phyloP scores from a whole-genome alignment of 441 rosid species.

The Cnidoscolus chayamansa region DNA sequence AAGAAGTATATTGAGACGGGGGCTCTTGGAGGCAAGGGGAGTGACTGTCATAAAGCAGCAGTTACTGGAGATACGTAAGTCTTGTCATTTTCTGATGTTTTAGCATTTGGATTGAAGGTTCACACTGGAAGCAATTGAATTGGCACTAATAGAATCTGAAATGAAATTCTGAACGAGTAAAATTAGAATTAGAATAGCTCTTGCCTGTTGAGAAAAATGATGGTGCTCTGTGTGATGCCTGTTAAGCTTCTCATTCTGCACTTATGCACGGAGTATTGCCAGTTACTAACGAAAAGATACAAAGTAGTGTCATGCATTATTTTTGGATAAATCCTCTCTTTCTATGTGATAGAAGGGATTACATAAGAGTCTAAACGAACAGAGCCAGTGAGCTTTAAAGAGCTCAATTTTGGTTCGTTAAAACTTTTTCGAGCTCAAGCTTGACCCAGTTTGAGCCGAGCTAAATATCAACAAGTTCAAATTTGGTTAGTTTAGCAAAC shows the following conservation, averaged over 20 bases:
- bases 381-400: no score
- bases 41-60: conserved; percentile 95
- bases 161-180: background rate
- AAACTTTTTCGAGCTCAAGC: no score
- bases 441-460: no score
- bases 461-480: no score
- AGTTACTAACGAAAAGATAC: background rate
- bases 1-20: conserved; percentile 95
- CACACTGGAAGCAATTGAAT: background rate
- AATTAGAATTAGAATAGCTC: background rate
- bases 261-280: background rate
- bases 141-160: background rate
- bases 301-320: no score
- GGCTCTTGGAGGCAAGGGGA: conserved; percentile 96
- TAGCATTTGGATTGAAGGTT: background rate
- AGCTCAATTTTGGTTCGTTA: no score
- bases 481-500: no score
- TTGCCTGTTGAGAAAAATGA: background rate
- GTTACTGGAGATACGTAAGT: conserved; percentile 97
- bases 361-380: no score
- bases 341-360: background rate
- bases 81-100: background rate
- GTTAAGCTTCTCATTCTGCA: background rate
- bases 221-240: background rate
- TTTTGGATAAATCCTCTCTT: background rate